These are phyloP conservation scores for Croton laevigatus DNA, from an alignment of 441 rosid genomes.

Conservation along the genomic window DNA sequence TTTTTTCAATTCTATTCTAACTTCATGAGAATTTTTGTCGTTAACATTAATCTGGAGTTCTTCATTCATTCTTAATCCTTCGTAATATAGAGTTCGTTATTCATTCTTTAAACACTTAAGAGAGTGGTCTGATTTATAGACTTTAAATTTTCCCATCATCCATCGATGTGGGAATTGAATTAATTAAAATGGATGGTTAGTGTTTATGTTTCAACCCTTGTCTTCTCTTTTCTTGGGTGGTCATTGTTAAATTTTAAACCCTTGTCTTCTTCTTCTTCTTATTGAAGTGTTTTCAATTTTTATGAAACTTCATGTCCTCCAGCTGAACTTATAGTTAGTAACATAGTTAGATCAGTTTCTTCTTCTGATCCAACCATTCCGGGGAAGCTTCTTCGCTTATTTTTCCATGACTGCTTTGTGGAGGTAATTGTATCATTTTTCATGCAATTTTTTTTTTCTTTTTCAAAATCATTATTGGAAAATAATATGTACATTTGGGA, in stretches of 20 bases:
- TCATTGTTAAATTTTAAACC: too few species aligned
- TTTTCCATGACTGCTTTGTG: slow-evolving; percentile 82
- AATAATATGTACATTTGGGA: too few species aligned
- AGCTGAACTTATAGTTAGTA: slow-evolving; percentile 46
- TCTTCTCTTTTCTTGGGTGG: background rate
- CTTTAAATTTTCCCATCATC: too few species aligned
- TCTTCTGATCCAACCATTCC: slow-evolving; percentile 43
- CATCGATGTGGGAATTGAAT: too few species aligned
- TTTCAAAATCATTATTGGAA: too few species aligned
- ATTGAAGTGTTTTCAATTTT: slow-evolving; percentile 50
- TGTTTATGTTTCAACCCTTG: background rate
- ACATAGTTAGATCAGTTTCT: slow-evolving; percentile 44
- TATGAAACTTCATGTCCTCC: slow-evolving; percentile 62
- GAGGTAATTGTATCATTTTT: slow-evolving; percentile 47
- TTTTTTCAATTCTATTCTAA: too few species aligned
- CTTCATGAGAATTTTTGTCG: too few species aligned
- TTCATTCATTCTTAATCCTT: too few species aligned
- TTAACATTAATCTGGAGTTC: too few species aligned
- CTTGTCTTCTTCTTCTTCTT: slow-evolving; percentile 30
- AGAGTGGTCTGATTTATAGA: too few species aligned
- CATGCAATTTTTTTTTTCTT: background rate
- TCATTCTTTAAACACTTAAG: too few species aligned
- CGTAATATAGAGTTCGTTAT: too few species aligned
- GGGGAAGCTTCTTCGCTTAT: slow-evolving; percentile 61
- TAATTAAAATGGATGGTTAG: background rate